Conservation (phyloP, 441 rosid species). For the Gossypium gossypioides region DNA sequence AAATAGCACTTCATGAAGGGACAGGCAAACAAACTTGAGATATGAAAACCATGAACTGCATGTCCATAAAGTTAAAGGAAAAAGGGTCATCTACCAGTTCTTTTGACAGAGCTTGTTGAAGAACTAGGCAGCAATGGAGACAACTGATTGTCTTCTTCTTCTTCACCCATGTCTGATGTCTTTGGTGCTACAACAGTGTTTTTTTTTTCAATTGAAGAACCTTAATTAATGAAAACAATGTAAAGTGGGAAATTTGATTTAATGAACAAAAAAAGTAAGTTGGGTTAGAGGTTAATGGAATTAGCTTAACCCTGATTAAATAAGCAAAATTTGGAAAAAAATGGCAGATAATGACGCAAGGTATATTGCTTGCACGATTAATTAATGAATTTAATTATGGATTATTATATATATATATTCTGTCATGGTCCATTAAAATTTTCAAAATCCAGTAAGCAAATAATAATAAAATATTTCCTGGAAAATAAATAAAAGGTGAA, state of each 20-base stretch:
- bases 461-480: no score
- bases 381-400: background rate
- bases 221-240: background rate
- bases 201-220: background rate
- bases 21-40: no score
- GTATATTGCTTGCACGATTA: background rate
- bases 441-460: background rate
- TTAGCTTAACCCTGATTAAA: background rate
- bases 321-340: background rate
- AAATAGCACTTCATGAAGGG: no score
- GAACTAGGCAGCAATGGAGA: constrained; percentile 17
- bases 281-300: background rate
- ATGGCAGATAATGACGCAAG: background rate
- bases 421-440: background rate
- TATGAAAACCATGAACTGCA: background rate
- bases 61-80: background rate
- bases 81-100: background rate
- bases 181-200: background rate
- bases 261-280: background rate
- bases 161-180: constrained; percentile 12
- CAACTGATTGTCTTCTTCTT: constrained; percentile 14
- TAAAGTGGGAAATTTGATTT: background rate
- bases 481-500: background rate
- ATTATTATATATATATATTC: background rate
- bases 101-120: background rate